Evolutionary conservation across 805 yeast genomes (phyloP), one percentile per base, ranked within the genome.

Genomic region (Yarrowia porcina): DNA sequence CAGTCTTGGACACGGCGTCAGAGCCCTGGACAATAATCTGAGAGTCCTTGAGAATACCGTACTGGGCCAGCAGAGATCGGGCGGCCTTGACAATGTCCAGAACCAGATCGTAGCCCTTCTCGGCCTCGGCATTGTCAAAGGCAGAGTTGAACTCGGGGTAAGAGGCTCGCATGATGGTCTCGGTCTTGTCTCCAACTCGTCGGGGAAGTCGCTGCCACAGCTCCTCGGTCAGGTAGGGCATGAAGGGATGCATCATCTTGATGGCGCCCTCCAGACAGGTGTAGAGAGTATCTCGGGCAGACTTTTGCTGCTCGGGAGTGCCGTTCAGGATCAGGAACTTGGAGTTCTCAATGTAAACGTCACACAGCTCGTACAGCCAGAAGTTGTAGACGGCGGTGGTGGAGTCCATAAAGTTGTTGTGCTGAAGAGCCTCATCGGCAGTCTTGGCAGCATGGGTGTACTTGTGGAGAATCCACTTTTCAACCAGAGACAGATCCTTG

Each of bases 151-250:
- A 87, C 63, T 76, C 82, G 64, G 99, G 99, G 79, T 85, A 94
- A 56, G 80, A 69, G 42, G 97, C 96, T 72, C 84, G 83, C 59
- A 85, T 86, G 74, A 94, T 90, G 20, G 97, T 82, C 59, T 75
- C 78, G 27, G 90, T 79, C 21, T 77, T 76, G 70, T 89, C 97
- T 61, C 85, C 78, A 8, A 83, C 82, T 73, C 97, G 86, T 72
- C 88, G 87, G 70, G 98, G 98, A 72, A 94, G 80, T 77, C 98
- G 89, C 80, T 94, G 99, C 97, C 97, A 94, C 89, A 94, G 84
- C 81, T 94, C 99, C 77, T 94, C 99, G 52, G 98, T 87, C 68
- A 94, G 80, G 74, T 84, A 94, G 39, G 99, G 99, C 99, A 94
- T 94, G 81, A 90, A 94, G 74, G 99, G 99, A 74, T 93, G 98